Evolutionary conservation across 73 alveolate genomes (phyloP).

Genomic region (Tetrahymena malaccensis): DNA sequence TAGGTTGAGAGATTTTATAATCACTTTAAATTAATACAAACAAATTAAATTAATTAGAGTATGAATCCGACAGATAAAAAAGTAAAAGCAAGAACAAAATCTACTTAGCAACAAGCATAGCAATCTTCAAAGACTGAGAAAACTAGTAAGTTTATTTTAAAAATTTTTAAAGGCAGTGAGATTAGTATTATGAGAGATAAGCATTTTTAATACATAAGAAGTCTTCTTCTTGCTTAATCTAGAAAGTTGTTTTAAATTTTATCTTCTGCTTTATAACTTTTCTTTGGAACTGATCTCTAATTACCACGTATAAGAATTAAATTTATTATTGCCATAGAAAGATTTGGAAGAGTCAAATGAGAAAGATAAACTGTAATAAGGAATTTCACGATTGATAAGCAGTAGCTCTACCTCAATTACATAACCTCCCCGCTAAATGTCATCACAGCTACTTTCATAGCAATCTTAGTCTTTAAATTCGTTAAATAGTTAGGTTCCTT

Average conservation of each 20-base stretch:
- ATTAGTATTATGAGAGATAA: neutral
- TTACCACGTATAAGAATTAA: neutral
- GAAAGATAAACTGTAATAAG: neutral
- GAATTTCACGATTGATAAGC: neutral
- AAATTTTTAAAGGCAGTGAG: neutral
- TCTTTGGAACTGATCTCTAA: neutral
- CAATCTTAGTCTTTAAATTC: neutral
- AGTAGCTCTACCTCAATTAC: neutral
- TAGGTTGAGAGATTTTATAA: neutral
- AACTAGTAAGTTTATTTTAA: neutral
- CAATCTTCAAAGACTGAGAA: neutral
- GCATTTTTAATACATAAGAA: neutral
- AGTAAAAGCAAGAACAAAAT: neutral
- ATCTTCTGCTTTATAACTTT: neutral
- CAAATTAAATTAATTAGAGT: neutral
- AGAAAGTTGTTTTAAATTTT: neutral
- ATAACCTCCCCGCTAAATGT: neutral
- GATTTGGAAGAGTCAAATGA: neutral
- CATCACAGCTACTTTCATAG: neutral
- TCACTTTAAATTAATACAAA: neutral
- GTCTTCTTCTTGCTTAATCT: neutral
- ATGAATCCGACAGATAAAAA: neutral
- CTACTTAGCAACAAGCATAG: neutral
- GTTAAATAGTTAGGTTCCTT: neutral
- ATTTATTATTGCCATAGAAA: neutral